These are phyloP conservation scores for Aspergillus baeticus DNA, from an alignment of 495 filamentous ascomycete genomes.

Conservation along the genomic window DNA sequence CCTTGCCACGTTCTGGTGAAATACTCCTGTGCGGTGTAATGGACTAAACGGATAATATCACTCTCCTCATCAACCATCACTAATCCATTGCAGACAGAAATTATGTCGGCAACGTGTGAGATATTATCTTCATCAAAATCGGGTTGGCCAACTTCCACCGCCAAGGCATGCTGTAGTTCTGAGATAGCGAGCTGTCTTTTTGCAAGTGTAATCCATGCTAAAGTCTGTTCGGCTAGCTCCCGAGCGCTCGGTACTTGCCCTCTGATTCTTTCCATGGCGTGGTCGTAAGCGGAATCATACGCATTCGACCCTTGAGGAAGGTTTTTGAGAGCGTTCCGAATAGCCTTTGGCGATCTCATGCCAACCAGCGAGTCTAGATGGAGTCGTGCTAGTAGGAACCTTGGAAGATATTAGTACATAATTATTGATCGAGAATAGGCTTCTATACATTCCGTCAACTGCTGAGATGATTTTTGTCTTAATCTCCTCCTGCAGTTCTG, in stretches of 20 bases:
- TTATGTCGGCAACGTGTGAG: slow-evolving; percentile 2
- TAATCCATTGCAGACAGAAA: slow-evolving; percentile 32
- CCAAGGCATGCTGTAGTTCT: slow-evolving; percentile 51
- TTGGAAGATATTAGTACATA: slow-evolving; percentile 7
- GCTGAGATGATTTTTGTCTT: slow-evolving; percentile 23
- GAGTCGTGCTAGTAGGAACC: slow-evolving; percentile 57
- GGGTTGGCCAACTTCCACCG: slow-evolving; percentile 26
- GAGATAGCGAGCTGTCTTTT: slow-evolving; percentile 30
- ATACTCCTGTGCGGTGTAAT: slow-evolving; percentile 34
- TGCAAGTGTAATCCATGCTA: slow-evolving; percentile 31
- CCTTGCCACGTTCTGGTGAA: no score
- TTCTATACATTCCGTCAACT: slow-evolving; percentile 44
- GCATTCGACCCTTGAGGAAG: slow-evolving; percentile 20
- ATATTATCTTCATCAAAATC: neutral
- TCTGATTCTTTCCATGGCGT: slow-evolving; percentile 24
- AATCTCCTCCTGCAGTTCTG: slow-evolving; percentile 32
- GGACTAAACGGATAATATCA: slow-evolving; percentile 26
- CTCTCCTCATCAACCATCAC: slow-evolving; percentile 32
- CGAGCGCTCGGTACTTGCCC: slow-evolving; percentile 26
- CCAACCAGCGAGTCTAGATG: slow-evolving; percentile 43
- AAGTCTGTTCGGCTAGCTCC: slow-evolving; percentile 27
- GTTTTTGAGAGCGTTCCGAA: slow-evolving; percentile 32
- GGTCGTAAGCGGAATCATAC: slow-evolving; percentile 22
- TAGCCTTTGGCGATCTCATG: slow-evolving; percentile 27
- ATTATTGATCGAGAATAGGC: neutral